Conservation (phyloP, 148 eudicot genomes). For the Heliosperma pusillum region DNA sequence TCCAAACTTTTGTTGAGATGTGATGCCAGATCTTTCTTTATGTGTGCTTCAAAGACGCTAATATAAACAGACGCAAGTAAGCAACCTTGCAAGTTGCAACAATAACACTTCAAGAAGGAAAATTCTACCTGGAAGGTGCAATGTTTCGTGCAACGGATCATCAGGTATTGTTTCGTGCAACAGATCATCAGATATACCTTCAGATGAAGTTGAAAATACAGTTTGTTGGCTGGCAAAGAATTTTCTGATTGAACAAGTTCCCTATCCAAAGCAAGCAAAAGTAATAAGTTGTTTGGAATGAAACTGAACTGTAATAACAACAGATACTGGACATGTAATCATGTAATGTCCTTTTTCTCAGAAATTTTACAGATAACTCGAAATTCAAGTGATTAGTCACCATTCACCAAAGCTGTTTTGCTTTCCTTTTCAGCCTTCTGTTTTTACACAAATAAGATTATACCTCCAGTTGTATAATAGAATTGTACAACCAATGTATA, state of each 20-base stretch:
- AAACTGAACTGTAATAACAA: not conserved
- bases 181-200: conserved; percentile 12
- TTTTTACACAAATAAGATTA: too few species aligned
- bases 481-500: too few species aligned
- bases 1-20: not conserved
- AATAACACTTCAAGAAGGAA: not conserved
- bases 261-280: conserved; percentile 41
- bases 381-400: not conserved
- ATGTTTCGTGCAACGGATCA: conserved; percentile 6
- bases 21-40: not conserved
- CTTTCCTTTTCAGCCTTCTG: not conserved
- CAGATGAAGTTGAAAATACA: conserved; percentile 13
- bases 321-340: not conserved
- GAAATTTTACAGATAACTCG: not conserved
- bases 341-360: not conserved
- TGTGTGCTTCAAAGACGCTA: not conserved
- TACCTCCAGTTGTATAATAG: too few species aligned
- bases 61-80: not conserved
- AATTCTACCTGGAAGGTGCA: conserved; percentile 24
- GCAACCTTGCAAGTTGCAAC: not conserved
- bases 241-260: conserved; percentile 52
- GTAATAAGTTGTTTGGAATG: not conserved
- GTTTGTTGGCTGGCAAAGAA: conserved; percentile 33
- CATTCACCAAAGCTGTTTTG: conserved; percentile 1
- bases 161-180: conserved; percentile 12